These are phyloP conservation scores for Lachancea sp. DNA, from an alignment of 805 yeast species.

Conservation along the genomic window DNA sequence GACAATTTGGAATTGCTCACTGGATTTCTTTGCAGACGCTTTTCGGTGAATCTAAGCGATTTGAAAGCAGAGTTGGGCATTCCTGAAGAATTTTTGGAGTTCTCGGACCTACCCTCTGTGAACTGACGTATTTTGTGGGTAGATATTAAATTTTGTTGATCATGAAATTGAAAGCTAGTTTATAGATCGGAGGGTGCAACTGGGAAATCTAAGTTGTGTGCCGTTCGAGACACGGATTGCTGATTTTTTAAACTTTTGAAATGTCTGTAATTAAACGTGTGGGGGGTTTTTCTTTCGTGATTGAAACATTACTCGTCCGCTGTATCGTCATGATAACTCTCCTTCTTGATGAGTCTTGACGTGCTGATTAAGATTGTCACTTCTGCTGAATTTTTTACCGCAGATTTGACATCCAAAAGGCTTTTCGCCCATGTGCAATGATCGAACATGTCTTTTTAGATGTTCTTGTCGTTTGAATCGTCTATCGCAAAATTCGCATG, in stretches of 20 bases:
- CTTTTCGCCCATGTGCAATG: constrained; percentile 66
- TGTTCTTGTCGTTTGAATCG: constrained; percentile 72
- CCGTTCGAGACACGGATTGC: not conserved
- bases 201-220: not conserved
- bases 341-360: constrained; percentile 44
- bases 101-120: constrained; percentile 5
- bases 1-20: constrained; percentile 41
- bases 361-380: constrained; percentile 63
- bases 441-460: constrained; percentile 64
- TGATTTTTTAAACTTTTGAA: not conserved
- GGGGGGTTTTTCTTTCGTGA: not conserved
- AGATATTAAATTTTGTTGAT: not conserved
- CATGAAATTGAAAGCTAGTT: not conserved
- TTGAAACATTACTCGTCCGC: not conserved
- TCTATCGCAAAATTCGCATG: constrained; percentile 59
- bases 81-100: constrained; percentile 38
- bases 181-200: not conserved
- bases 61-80: constrained; percentile 38
- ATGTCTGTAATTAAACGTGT: not conserved
- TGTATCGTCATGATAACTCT: constrained; percentile 1
- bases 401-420: constrained; percentile 61
- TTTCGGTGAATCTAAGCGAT: constrained; percentile 25
- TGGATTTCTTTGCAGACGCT: constrained; percentile 32
- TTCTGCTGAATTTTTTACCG: constrained; percentile 56
- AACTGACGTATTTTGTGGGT: not conserved